Base-by-base conservation (phyloP, 2,329 filamentous ascomycete species). In the Chrysoporthe austroafricana region DNA sequence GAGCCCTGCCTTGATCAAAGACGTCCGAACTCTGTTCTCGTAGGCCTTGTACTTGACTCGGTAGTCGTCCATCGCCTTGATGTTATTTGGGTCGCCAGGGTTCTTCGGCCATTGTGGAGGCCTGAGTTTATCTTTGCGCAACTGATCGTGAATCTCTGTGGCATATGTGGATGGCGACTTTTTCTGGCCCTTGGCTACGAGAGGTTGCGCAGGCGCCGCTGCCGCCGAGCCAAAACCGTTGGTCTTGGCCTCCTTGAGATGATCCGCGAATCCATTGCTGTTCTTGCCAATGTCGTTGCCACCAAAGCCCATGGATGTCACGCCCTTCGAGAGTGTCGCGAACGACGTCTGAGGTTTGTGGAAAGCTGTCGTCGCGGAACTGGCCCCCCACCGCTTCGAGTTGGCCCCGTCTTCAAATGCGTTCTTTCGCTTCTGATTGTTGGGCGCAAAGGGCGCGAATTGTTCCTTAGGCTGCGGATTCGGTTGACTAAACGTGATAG, bases 41-140 rank as follows among this genome's bases (percentile, higher is more conserved):
- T 90, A 90, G 13, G 77, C 78, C 70, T 87, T 88, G 74, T 86
- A 86, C 21, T 81, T 77, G 61, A 86, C 84, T 57, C 86, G 82
- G 67, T 89, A 85, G 62, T 77, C 80, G 65, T 88, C 83, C 75
- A 90, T 83, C 14, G 80, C 80, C 11, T 76, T 78, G 70, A 85
- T 84, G 71, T 83, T 84, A 32, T 77, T 76, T 9, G 83, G 82
- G 63, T 86, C 82, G 36, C 86, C 85, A 1, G 85, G 84, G 43
- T 88, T 80, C 2, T 79, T 76, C 0, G 86, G 86, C 86, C 86
- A 88, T 73, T 76, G 73, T 3, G 87, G 86, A 14, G 86, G 82
- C 39, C 73, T 77, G 62, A 90, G 84, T 39, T 81, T 80, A 73
- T 89, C 86, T 70, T 82, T 84, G n/a, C 79, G 79, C 2, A 90